A percentile compares a stretch with the other conserved stretches of the same genome.
Evolutionary conservation across 1,284 basidiomycete genomes (phyloP).

Genomic region (Trichosporon faecale): DNA sequence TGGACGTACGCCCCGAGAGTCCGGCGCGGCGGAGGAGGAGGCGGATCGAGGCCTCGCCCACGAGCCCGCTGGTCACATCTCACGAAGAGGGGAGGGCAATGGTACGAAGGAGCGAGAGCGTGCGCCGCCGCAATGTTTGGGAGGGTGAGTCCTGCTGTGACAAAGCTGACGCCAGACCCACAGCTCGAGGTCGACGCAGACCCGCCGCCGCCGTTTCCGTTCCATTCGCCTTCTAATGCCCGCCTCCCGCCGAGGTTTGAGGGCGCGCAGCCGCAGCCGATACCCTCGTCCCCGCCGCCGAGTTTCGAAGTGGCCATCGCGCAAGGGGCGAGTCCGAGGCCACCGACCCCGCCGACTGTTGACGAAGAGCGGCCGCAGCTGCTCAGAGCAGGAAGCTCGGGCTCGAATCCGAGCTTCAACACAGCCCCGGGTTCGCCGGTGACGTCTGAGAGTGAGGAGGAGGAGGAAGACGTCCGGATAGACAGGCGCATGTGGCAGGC

Average conservation of each 20-base stretch:
- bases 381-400: background rate
- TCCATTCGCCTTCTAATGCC: constrained; percentile 34
- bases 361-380: background rate
- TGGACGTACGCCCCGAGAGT: background rate
- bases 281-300: constrained; percentile 42
- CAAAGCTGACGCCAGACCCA: background rate
- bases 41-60: constrained; percentile 10
- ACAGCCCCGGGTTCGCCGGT: background rate
- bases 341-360: background rate
- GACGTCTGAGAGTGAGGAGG: background rate
- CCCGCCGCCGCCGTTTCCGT: constrained; percentile 46
- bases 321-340: background rate
- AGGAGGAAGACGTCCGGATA: constrained; percentile 31
- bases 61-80: constrained; percentile 28
- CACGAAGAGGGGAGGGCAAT: constrained; percentile 43
- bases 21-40: background rate
- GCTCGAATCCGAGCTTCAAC: background rate
- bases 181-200: constrained; percentile 34
- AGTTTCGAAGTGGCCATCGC: constrained; percentile 26
- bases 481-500: constrained; percentile 46
- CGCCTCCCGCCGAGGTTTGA: constrained; percentile 36
- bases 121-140: constrained; percentile 49
- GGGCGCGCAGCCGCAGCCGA: background rate
- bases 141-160: constrained; percentile 36
- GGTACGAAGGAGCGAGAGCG: constrained; percentile 46